These are phyloP conservation scores for Corchorus capsularis DNA, from an alignment of 345 rosid species.

Conservation along the genomic window DNA sequence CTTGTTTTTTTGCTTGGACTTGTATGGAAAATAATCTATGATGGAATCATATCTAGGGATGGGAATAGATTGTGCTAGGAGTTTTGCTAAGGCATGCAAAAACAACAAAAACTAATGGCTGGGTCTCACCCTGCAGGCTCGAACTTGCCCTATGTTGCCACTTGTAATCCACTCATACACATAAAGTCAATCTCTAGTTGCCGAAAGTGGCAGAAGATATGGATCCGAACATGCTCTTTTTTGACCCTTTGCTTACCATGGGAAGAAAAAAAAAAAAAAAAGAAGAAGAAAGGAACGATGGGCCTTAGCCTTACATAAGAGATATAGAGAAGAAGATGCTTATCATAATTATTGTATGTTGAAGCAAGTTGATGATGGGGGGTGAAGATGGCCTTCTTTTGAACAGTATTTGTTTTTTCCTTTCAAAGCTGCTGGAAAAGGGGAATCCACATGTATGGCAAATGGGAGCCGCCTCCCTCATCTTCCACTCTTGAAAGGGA, in stretches of 20 bases:
- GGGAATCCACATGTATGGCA: constrained; percentile 16
- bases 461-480: constrained; percentile 19
- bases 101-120: constrained; percentile 8
- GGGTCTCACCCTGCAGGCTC: background rate
- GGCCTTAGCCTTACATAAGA: background rate
- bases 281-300: background rate
- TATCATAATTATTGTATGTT: constrained; percentile 16
- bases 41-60: background rate
- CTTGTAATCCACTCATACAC: background rate
- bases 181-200: background rate
- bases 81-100: background rate
- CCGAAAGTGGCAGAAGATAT: constrained; percentile 17
- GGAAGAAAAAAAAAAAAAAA: background rate
- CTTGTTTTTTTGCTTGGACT: background rate
- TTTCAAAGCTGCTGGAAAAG: constrained; percentile 15
- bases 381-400: background rate
- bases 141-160: background rate
- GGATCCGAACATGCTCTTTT: background rate
- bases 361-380: constrained; percentile 9
- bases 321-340: constrained; percentile 15
- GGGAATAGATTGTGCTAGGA: background rate
- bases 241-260: background rate
- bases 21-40: background rate
- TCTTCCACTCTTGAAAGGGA: constrained; percentile 42
- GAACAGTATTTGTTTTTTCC: background rate